These are phyloP conservation scores for Canna indica DNA, from an alignment of 176 grass and related monocot species.

Conservation along the genomic window DNA sequence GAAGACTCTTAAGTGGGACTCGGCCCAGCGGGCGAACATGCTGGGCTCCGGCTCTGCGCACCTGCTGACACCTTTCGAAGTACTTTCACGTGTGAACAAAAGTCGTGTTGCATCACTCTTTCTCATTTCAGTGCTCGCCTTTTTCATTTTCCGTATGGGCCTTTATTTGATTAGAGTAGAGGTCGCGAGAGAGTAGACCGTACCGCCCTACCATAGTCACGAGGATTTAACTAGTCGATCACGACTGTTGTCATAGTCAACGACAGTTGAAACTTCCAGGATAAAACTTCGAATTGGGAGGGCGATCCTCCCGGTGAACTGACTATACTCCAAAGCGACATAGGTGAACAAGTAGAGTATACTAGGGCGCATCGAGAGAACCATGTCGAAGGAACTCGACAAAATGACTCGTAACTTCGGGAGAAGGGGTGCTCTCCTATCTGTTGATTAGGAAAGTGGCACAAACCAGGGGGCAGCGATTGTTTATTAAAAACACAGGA, in stretches of 20 bases:
- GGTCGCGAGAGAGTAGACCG: too few relatives aligned
- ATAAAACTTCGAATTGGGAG: slow-evolving; percentile 8
- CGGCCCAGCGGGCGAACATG: slow-evolving; percentile 2
- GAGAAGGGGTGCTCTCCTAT: neutral
- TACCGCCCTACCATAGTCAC: too few relatives aligned
- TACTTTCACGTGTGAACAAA: too few relatives aligned
- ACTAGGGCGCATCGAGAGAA: neutral
- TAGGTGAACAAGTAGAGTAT: slow-evolving; percentile 5
- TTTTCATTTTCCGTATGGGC: too few relatives aligned
- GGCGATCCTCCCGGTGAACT: slow-evolving; percentile 6
- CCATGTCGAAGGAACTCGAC: neutral
- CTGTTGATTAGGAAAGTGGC: neutral
- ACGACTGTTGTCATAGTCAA: neutral
- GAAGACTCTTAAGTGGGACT: neutral
- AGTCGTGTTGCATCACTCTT: too few relatives aligned
- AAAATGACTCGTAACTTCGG: neutral
- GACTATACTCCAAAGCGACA: slow-evolving; percentile 6
- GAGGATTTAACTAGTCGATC: too few relatives aligned
- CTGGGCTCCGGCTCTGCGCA: neutral
- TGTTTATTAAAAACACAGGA: neutral
- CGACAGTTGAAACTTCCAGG: neutral
- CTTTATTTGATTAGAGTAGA: too few relatives aligned
- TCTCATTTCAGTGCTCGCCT: too few relatives aligned
- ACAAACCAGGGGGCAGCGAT: neutral
- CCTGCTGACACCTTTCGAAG: too few relatives aligned